A percentile compares a stretch with the other conserved stretches of the same genome.
Evolutionary conservation across 305 asterid species (phyloP).

Genomic region (Lippia alba): DNA sequence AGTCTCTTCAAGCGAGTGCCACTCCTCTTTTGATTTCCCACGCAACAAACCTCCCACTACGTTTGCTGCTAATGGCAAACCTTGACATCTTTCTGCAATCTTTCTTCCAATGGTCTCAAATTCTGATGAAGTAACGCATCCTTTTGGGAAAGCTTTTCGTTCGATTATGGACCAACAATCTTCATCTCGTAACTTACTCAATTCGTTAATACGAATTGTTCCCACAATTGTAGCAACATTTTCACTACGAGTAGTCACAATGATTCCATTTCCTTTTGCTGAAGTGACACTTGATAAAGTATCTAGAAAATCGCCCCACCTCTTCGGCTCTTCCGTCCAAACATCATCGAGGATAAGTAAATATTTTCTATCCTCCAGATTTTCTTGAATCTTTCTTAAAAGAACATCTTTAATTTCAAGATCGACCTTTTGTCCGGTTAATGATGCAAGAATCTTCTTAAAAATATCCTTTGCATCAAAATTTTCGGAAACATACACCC

Average conservation of each 20-base stretch:
- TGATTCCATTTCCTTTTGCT: conserved; percentile 25
- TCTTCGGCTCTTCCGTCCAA: neutral
- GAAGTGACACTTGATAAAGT: conserved; percentile 17
- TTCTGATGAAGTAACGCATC: neutral
- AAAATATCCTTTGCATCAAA: neutral
- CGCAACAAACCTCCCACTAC: too few species aligned
- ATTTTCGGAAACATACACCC: conserved; percentile 37
- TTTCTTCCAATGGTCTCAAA: neutral
- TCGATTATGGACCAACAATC: conserved; percentile 39
- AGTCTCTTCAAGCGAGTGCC: neutral
- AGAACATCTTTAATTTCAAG: conserved; percentile 22
- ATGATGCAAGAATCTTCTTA: conserved; percentile 22
- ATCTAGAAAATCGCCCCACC: conserved; percentile 19
- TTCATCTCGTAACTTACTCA: conserved; percentile 2
- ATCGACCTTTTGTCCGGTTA: neutral
- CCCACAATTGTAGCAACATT: conserved; percentile 17
- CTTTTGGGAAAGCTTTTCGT: conserved; percentile 8
- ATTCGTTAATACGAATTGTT: too few species aligned
- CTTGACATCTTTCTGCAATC: too few species aligned
- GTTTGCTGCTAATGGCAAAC: too few species aligned
- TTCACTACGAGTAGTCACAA: conserved; percentile 31
- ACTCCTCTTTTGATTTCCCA: too few species aligned
- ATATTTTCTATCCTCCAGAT: too few species aligned
- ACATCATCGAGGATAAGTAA: too few species aligned
- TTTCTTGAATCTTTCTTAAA: too few species aligned